Percentiles rank a stretch among this genome's conserved stretches.
Conservation (phyloP, 163 green algal genomes). For the Scenedesmus sp. region DNA sequence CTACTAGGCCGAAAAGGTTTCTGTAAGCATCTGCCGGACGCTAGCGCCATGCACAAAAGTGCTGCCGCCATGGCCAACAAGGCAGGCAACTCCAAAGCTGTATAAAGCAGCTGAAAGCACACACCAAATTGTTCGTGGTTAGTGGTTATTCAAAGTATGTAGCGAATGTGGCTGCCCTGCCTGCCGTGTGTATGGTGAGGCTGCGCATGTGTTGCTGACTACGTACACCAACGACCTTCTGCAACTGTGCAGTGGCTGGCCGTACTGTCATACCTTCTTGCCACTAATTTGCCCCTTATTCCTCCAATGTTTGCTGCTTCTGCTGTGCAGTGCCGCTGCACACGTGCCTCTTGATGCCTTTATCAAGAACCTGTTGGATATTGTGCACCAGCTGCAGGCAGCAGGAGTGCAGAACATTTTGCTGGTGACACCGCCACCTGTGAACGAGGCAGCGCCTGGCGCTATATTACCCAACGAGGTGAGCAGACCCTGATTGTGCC, state of each 20-base stretch:
- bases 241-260: too few relatives aligned
- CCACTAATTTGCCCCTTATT: neutral
- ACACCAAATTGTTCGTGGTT: too few relatives aligned
- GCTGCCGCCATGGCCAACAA: too few relatives aligned
- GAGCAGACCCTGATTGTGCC: neutral
- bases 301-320: neutral
- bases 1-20: too few relatives aligned
- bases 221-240: too few relatives aligned
- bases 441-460: slow-evolving; percentile 2
- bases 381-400: slow-evolving; percentile 66
- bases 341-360: slow-evolving; percentile 81
- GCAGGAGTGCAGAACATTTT: slow-evolving; percentile 26
- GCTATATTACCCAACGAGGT: slow-evolving; percentile 13
- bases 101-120: neutral
- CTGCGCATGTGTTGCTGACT: too few relatives aligned
- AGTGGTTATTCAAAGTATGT: too few relatives aligned
- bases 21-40: too few relatives aligned
- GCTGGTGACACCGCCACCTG: slow-evolving; percentile 43
- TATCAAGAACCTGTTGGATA: slow-evolving; percentile 72
- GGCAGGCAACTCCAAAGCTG: too few relatives aligned
- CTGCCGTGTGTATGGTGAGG: neutral
- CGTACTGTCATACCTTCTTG: too few relatives aligned
- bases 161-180: neutral
- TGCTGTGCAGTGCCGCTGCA: slow-evolving; percentile 62
- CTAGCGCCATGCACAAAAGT: too few relatives aligned